Evolutionary conservation across 345 rosid genomes (phyloP), one percentile per base, ranked within the genome.

Genomic region (Populus simonii): DNA sequence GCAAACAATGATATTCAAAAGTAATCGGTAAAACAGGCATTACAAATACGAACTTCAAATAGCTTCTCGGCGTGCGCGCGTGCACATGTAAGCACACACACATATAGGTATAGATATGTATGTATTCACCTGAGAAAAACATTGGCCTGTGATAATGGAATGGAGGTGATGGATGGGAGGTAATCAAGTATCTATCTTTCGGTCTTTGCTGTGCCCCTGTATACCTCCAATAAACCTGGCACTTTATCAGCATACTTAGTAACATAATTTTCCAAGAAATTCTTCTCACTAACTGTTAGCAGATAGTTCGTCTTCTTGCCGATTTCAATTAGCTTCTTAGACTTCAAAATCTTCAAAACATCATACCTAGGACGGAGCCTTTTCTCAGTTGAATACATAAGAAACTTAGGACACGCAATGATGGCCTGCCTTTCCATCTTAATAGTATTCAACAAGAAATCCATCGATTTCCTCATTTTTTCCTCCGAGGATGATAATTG

Each of bases 281-380:
- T 7, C 68, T 74, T 70, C 74, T 81, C 79, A 29, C 16, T 8
- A 15, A 76, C 16, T 8, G 18, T 9, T 41, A 72, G 35, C 1
- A 72, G 36, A 39, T 59, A 45, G 6, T 23, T 31, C 22, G 23
- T 0, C 11, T 22, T 49, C 23, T 29, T 51, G 23, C 38, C 66
- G 47, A n/a, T 25, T 43, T 31, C 23, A 22, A 82, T 67, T 72
- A 82, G 81, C 36, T 75, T 80, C 79, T 74, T 84, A 7, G 85
- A 81, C 35, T 47, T 49, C 76, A 84, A 68, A 67, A 20, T 11
- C 65, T 72, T 67, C 45, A 82, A 16, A 53, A 82, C 73, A 66
- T 63, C 71, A 33, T 74, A 72, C 74, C 81, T 79, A 1, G 81
- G 81, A n/a, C 33, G 71, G 41, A 81, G 55, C 83, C 81, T 82